These are phyloP conservation scores for Phaffomyces antillensis DNA, from an alignment of 805 yeast species.

Conservation along the genomic window DNA sequence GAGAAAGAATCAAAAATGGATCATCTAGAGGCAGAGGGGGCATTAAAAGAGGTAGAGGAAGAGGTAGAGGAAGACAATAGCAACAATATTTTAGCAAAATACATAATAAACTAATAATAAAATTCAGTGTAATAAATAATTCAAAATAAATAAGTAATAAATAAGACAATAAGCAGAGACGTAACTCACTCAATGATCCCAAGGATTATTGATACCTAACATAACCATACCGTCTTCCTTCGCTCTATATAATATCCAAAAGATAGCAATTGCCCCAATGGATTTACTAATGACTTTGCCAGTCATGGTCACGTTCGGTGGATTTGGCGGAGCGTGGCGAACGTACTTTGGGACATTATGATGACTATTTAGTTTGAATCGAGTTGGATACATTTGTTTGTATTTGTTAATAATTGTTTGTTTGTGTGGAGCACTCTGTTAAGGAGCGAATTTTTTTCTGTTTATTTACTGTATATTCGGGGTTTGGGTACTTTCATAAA, in stretches of 20 bases:
- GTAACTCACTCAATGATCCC: constrained; percentile 21
- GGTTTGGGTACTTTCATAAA: too few species aligned
- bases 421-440: too few species aligned
- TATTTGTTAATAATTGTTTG: too few species aligned
- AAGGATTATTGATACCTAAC: constrained; percentile 39
- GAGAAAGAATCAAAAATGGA: constrained; percentile 15
- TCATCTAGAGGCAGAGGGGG: constrained; percentile 4
- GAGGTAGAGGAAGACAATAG: constrained; percentile 18
- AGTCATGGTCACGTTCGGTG: constrained; percentile 55
- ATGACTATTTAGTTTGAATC: too few species aligned
- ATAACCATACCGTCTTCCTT: constrained; percentile 64
- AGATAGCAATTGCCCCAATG: constrained; percentile 85
- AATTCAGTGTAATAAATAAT: too few species aligned
- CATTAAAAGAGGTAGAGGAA: constrained; percentile 5
- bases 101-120: not conserved
- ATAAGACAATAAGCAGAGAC: not conserved
- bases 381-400: too few species aligned
- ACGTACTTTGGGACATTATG: constrained; percentile 21
- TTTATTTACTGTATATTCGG: too few species aligned
- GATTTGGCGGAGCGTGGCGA: constrained; percentile 54
- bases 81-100: not conserved
- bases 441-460: too few species aligned
- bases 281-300: constrained; percentile 53
- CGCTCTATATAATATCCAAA: constrained; percentile 77
- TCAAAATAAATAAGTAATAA: constrained; percentile 2